Evolutionary conservation across 441 rosid genomes (phyloP).

Genomic region (Metrosideros polymorpha): DNA sequence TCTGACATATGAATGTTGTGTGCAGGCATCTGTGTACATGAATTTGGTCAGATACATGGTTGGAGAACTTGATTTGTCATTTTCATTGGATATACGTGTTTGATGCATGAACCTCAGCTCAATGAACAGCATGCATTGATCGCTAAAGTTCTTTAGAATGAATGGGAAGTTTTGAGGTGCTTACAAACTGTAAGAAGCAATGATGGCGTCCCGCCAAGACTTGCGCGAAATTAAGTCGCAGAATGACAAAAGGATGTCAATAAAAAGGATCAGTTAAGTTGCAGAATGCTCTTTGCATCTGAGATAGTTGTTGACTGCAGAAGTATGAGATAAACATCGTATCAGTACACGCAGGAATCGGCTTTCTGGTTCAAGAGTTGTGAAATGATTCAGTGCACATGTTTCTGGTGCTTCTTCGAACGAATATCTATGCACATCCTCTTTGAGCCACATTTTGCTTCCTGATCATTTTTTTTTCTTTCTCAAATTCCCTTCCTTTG

Average conservation of each 20-base stretch:
- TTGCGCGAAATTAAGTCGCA: neutral
- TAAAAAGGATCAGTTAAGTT: neutral
- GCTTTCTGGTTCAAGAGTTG: neutral
- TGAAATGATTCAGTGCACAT: neutral
- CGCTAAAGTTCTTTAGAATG: neutral
- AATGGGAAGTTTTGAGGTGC: neutral
- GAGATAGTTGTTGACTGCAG: neutral
- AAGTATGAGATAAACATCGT: neutral
- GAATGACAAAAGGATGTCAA: neutral
- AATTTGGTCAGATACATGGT: neutral
- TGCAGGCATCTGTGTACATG: neutral
- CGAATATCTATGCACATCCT: neutral
- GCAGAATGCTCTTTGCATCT: neutral
- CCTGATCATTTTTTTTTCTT: neutral
- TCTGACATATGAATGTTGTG: neutral
- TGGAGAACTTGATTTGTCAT: neutral
- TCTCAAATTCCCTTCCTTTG: neutral
- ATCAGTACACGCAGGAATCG: neutral
- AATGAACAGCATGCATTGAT: neutral
- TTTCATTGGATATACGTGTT: neutral
- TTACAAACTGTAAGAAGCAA: neutral
- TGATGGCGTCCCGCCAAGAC: neutral
- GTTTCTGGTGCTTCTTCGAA: neutral
- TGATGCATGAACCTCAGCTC: neutral
- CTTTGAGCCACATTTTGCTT: neutral